These are phyloP conservation scores for Lentinula edodes DNA, from an alignment of 768 basidiomycete species.

Conservation along the genomic window DNA sequence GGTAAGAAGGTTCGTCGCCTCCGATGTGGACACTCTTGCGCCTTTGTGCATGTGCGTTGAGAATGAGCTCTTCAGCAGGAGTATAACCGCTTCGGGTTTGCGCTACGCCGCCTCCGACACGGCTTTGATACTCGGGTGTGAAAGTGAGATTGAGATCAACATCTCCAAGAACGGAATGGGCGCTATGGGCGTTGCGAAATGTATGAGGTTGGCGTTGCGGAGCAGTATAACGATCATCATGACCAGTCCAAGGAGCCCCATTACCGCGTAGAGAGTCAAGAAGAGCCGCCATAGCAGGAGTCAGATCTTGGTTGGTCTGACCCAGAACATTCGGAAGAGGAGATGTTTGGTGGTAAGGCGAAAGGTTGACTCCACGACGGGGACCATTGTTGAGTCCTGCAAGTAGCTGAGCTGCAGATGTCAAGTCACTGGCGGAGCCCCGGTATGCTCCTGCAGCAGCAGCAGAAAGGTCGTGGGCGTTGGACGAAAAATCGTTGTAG, in stretches of 20 bases:
- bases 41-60: slow-evolving; percentile 41
- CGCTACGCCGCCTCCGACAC: slow-evolving; percentile 6
- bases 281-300: slow-evolving; percentile 20
- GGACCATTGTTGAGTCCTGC: neutral
- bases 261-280: slow-evolving; percentile 27
- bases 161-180: slow-evolving; percentile 6
- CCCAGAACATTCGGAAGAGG: neutral
- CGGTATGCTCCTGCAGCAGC: slow-evolving; percentile 7
- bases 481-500: slow-evolving; percentile 8
- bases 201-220: neutral
- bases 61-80: slow-evolving; percentile 60
- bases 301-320: slow-evolving; percentile 3
- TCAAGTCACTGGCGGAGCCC: slow-evolving; percentile 2
- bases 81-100: slow-evolving; percentile 56
- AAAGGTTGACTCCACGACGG: neutral
- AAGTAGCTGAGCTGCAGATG: slow-evolving; percentile 1
- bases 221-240: slow-evolving; percentile 7
- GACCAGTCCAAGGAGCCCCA: slow-evolving; percentile 16
- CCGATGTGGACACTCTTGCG: slow-evolving; percentile 19
- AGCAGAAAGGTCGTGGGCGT: slow-evolving; percentile 8
- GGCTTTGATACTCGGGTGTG: slow-evolving; percentile 7
- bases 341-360: neutral
- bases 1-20: slow-evolving; percentile 30
- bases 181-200: neutral
- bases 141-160: slow-evolving; percentile 8